phyloP scores from a whole-genome alignment of 306 rosid genomes.

The Acacia confusa region DNA sequence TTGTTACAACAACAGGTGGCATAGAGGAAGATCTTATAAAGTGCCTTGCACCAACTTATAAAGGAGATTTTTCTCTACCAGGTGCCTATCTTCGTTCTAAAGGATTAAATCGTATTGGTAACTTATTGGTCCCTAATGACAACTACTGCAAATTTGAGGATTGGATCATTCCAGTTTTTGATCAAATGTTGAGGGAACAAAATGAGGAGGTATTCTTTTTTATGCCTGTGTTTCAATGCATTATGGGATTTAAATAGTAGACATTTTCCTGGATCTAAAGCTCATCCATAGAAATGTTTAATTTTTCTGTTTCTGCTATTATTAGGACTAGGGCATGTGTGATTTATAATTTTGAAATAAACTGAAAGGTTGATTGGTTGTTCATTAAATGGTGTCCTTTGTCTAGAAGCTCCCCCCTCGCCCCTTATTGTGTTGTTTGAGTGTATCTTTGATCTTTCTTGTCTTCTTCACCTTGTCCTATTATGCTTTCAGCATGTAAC shows the following conservation, averaged over 20 bases:
- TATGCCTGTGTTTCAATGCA: neutral
- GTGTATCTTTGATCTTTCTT: neutral
- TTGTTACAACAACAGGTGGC: constrained; percentile 92
- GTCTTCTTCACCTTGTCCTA: neutral
- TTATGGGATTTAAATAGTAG: constrained; percentile 1
- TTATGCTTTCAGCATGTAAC: constrained; percentile 49
- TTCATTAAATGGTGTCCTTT: neutral
- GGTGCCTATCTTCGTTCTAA: constrained; percentile 78
- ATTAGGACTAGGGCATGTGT: neutral
- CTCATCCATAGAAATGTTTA: neutral
- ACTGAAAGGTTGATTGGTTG: too few species aligned
- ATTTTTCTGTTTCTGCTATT: neutral
- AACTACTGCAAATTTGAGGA: constrained; percentile 95
- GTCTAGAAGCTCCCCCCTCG: neutral
- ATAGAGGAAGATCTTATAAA: constrained; percentile 92
- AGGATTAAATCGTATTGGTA: constrained; percentile 93
- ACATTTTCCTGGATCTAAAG: neutral
- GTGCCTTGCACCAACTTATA: constrained; percentile 90
- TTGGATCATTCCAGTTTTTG: constrained; percentile 88
- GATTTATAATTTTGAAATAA: neutral
- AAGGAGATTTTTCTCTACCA: constrained; percentile 71
- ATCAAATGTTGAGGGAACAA: constrained; percentile 90
- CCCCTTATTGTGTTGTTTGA: neutral
- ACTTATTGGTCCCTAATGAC: constrained; percentile 83
- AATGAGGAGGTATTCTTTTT: constrained; percentile 53